Percentiles rank a stretch among this genome's conserved stretches.
phyloP scores from a whole-genome alignment of 2,329 filamentous ascomycete species.

The Exophiala viscosa region DNA sequence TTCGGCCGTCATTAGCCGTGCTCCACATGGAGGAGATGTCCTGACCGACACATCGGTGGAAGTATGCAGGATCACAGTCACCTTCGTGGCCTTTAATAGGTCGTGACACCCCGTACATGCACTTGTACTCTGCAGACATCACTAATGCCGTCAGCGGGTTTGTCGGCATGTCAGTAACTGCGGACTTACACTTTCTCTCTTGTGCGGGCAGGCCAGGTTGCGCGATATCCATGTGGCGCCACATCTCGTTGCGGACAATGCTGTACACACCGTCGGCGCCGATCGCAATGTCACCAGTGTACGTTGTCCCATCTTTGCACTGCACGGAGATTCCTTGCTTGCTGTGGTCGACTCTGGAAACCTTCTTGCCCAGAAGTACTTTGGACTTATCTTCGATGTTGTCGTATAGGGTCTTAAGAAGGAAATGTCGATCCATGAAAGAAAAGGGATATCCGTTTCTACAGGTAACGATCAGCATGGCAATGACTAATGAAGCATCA shows the following conservation, averaged over 20 bases:
- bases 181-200: conserved; percentile 6
- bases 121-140: conserved; percentile 30
- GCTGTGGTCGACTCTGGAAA: conserved; percentile 4
- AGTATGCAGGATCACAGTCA: conserved; percentile 20
- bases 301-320: conserved; percentile 35
- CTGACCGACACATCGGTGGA: conserved; percentile 23
- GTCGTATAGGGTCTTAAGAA: conserved; percentile 29
- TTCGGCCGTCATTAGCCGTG: conserved; percentile 25
- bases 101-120: conserved; percentile 33
- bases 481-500: background rate
- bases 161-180: background rate
- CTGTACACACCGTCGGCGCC: conserved; percentile 47
- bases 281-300: conserved; percentile 38
- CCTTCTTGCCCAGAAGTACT: conserved; percentile 2
- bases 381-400: conserved; percentile 20
- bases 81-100: conserved; percentile 5
- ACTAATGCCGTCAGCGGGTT: conserved; percentile 9
- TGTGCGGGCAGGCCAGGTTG: conserved; percentile 5
- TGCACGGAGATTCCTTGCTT: conserved; percentile 30
- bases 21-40: conserved; percentile 23
- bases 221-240: conserved; percentile 23
- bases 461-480: background rate
- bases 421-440: conserved; percentile 29
- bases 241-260: conserved; percentile 36
- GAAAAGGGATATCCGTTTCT: conserved; percentile 24